Evolutionary conservation across 352 stramenopile species (phyloP).

Genomic region (Sclerospora graminicola): DNA sequence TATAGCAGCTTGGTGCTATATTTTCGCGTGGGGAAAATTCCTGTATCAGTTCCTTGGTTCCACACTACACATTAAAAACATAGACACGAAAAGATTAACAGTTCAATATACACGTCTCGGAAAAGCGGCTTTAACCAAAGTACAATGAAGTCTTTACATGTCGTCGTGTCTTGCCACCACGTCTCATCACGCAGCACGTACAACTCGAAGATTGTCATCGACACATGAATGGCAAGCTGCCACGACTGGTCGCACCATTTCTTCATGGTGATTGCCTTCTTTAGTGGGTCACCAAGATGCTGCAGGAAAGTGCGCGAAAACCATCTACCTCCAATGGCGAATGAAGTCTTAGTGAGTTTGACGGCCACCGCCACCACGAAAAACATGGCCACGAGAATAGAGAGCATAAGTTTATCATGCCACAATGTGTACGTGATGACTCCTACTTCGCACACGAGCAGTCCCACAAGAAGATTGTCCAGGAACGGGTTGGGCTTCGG

Average conservation of each 20-base stretch:
- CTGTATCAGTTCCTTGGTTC: constrained; percentile 59
- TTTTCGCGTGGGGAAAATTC: constrained; percentile 72
- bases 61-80: constrained; percentile 42
- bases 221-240: constrained; percentile 76
- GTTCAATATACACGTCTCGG: background rate
- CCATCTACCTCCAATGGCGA: constrained; percentile 50
- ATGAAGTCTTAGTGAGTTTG: constrained; percentile 53
- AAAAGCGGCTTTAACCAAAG: background rate
- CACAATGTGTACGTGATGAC: constrained; percentile 54
- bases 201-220: constrained; percentile 79
- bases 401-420: constrained; percentile 60
- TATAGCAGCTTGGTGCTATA: constrained; percentile 77
- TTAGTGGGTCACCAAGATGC: constrained; percentile 71
- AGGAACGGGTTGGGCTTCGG: constrained; percentile 56
- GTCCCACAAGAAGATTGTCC: constrained; percentile 47
- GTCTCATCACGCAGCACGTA: constrained; percentile 69
- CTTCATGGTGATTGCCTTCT: constrained; percentile 76
- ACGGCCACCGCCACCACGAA: constrained; percentile 63
- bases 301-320: constrained; percentile 73
- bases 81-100: background rate
- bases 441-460: constrained; percentile 52
- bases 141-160: constrained; percentile 30
- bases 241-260: constrained; percentile 87
- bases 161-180: constrained; percentile 83
- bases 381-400: constrained; percentile 48